Percentiles rank a stretch among this genome's conserved stretches.
Evolutionary conservation across 75 land plant species (phyloP).

Genomic region (Sequoiadendron giganteum): DNA sequence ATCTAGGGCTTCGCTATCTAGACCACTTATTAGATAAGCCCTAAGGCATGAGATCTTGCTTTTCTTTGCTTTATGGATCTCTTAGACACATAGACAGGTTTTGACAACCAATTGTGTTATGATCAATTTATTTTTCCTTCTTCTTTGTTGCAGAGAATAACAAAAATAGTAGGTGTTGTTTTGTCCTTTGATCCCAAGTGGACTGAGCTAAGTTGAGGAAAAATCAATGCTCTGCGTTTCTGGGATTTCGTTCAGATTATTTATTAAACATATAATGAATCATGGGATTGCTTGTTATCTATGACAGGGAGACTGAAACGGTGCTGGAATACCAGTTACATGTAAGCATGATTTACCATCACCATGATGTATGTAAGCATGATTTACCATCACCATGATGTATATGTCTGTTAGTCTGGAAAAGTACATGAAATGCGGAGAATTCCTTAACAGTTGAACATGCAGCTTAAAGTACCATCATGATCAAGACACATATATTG

Average conservation of each 20-base stretch:
- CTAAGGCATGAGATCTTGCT: not conserved
- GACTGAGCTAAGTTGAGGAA: slow-evolving; percentile 49
- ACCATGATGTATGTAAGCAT: slow-evolving; percentile 24
- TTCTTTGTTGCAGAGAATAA: slow-evolving; percentile 60
- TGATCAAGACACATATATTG: not conserved
- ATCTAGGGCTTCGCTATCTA: not conserved
- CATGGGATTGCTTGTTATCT: not conserved
- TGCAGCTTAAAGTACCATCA: not conserved
- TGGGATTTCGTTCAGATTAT: not conserved
- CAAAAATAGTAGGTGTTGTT: slow-evolving; percentile 96
- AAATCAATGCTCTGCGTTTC: not conserved
- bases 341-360: slow-evolving; percentile 28
- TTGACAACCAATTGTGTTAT: not conserved
- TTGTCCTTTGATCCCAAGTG: slow-evolving; percentile 93
- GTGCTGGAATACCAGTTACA: slow-evolving; percentile 92
- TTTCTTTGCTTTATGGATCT: not conserved
- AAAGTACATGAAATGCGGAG: not conserved
- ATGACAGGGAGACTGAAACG: slow-evolving; percentile 84
- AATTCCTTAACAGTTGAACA: not conserved
- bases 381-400: not conserved
- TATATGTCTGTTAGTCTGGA: not conserved
- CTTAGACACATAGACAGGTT: not conserved
- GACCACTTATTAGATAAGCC: not conserved
- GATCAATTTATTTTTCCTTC: not conserved
- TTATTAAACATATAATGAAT: not conserved